phyloP scores from a whole-genome alignment of 768 basidiomycete species.

The Lyophyllum shimeji region DNA sequence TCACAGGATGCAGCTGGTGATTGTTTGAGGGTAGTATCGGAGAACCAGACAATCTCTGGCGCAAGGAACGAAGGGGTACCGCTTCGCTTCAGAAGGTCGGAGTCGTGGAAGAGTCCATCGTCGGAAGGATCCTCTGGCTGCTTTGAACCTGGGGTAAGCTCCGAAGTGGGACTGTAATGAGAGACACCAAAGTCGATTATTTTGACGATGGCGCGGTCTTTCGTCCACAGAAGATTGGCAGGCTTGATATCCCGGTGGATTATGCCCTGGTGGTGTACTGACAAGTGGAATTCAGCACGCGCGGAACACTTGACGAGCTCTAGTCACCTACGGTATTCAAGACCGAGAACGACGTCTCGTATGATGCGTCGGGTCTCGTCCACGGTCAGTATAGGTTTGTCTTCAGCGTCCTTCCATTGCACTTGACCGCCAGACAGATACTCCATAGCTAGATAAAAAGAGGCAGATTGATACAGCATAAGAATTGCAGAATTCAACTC shows the following conservation, averaged over 20 bases:
- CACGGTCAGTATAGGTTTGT: conserved; percentile 74
- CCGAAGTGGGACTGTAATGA: conserved; percentile 54
- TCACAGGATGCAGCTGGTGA: conserved; percentile 21
- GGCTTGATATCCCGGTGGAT: conserved; percentile 99
- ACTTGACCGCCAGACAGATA: conserved; percentile 95
- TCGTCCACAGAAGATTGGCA: conserved; percentile 91
- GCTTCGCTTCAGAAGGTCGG: conserved; percentile 37
- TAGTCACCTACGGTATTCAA: conserved; percentile 83
- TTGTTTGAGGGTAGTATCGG: conserved; percentile 22
- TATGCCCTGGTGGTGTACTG: conserved; percentile 97
- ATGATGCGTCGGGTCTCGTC: conserved; percentile 85
- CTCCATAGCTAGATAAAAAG: conserved; percentile 74
- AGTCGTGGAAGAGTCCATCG: conserved; percentile 32
- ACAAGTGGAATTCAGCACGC: conserved; percentile 6
- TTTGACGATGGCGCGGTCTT: conserved; percentile 86
- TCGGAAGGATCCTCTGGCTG: conserved; percentile 21
- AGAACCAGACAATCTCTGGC: conserved; percentile 44
- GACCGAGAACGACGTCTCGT: conserved; percentile 89
- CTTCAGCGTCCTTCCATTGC: conserved; percentile 71
- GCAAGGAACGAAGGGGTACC: conserved; percentile 47
- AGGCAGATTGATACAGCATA: neutral
- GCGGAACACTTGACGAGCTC: conserved; percentile 4
- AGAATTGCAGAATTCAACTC: too few species aligned
- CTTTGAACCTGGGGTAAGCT: conserved; percentile 12
- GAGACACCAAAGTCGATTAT: conserved; percentile 99